phyloP scores from a whole-genome alignment of 1,284 basidiomycete genomes.

The Irpex sp. region DNA sequence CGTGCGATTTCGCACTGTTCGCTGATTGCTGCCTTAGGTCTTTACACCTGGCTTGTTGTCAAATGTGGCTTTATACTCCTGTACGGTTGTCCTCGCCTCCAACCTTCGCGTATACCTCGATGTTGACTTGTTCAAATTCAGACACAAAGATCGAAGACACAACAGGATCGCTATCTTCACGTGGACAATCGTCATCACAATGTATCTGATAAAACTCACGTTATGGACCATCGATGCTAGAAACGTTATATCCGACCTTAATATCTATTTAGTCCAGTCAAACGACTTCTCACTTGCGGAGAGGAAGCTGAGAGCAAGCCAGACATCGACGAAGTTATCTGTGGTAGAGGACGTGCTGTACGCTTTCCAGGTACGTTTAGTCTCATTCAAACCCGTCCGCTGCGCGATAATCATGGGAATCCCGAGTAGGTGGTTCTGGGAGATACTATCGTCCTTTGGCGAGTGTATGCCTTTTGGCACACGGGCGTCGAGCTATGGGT shows the following conservation, averaged over 20 bases:
- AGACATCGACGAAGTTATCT: neutral
- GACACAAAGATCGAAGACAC: neutral
- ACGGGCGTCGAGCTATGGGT: conserved; percentile 5
- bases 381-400: neutral
- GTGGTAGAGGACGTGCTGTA: conserved; percentile 12
- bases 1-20: neutral
- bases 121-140: neutral
- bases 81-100: neutral
- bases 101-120: neutral
- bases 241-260: conserved; percentile 8
- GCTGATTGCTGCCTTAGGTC: neutral
- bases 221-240: conserved; percentile 17
- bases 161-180: conserved; percentile 8
- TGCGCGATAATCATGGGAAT: neutral
- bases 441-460: conserved; percentile 9
- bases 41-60: neutral
- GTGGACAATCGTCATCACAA: conserved; percentile 9
- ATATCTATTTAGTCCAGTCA: conserved; percentile 4
- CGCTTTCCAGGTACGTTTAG: conserved; percentile 11
- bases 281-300: conserved; percentile 6
- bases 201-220: conserved; percentile 12
- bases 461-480: conserved; percentile 16
- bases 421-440: conserved; percentile 11
- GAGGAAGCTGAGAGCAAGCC: conserved; percentile 1
- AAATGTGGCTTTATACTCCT: neutral